Percentiles rank a stretch among this genome's conserved stretches.
Conservation (phyloP, 192 early-diverging fungal genomes). For the Entomortierella beljakovae region DNA sequence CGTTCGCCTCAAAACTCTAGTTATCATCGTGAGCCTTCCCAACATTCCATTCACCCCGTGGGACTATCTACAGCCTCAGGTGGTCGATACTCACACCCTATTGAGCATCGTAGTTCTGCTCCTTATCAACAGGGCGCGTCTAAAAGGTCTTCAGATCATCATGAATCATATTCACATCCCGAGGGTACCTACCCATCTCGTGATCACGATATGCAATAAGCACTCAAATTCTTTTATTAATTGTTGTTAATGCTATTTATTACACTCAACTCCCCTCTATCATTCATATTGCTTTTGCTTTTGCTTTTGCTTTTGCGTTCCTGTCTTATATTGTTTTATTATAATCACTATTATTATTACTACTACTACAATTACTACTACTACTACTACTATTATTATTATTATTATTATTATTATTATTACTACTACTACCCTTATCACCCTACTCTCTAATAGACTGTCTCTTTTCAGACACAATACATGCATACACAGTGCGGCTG, state of each 20-base stretch:
- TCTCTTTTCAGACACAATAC: neutral
- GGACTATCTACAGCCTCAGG: conserved; percentile 1
- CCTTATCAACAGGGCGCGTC: neutral
- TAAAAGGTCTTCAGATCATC: neutral
- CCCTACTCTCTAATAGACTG: too few relatives aligned
- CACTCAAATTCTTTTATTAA: neutral
- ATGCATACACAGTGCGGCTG: too few relatives aligned
- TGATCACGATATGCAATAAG: conserved; percentile 1
- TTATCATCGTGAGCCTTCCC: conserved; percentile 1
- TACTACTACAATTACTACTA: too few relatives aligned
- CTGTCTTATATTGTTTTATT: too few relatives aligned
- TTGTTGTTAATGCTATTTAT: neutral
- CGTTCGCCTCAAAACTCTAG: too few relatives aligned
- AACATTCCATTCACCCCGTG: conserved; percentile 1
- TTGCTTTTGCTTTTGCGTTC: too few relatives aligned
- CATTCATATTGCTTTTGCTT: neutral
- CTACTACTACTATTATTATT: too few relatives aligned
- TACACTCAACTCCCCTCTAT: neutral
- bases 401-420: too few relatives aligned
- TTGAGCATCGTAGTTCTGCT: neutral
- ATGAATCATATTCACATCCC: conserved; percentile 14
- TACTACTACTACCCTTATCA: too few relatives aligned
- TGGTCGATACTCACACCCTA: conserved; percentile 12
- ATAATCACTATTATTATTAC: too few relatives aligned
- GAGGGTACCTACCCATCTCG: conserved; percentile 12